A percentile compares a stretch with the other conserved stretches of the same genome.
These are phyloP conservation scores for Asterella californica DNA, from an alignment of 225 moss, liverwort and hornwort genomes.

Conservation along the genomic window DNA sequence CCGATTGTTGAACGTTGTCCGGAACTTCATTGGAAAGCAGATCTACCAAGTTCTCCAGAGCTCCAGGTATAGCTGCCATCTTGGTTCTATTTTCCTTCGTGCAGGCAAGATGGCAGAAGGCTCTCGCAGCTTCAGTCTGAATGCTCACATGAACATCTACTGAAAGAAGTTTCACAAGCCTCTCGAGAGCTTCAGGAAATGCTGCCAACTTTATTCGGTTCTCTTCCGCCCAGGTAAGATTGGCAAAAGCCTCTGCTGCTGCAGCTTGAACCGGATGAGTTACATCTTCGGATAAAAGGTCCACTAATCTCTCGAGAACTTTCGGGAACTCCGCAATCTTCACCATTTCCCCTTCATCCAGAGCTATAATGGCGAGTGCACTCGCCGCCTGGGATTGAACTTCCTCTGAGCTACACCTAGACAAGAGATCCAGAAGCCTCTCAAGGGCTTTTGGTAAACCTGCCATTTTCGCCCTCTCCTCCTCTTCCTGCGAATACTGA, in stretches of 20 bases:
- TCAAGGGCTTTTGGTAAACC: slow-evolving; percentile 1
- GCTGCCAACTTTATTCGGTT: slow-evolving; percentile 1
- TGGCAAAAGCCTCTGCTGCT: slow-evolving; percentile 3
- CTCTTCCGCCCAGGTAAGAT: slow-evolving; percentile 8
- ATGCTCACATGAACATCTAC: background rate
- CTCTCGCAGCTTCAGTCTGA: slow-evolving; percentile 8
- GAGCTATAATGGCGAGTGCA: slow-evolving; percentile 6
- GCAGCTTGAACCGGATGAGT: background rate
- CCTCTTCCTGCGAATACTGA: background rate
- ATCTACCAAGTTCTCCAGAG: background rate
- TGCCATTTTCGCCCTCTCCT: background rate
- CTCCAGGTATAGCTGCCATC: background rate
- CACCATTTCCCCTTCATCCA: background rate
- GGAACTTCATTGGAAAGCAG: background rate
- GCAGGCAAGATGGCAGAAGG: background rate
- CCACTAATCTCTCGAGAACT: background rate
- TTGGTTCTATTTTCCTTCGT: background rate
- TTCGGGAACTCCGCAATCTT: slow-evolving; percentile 2
- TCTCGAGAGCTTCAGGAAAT: background rate
- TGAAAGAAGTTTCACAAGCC: background rate
- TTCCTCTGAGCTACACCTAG: background rate
- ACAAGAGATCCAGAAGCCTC: slow-evolving; percentile 7
- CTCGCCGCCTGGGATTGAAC: slow-evolving; percentile 1
- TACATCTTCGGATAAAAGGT: background rate
- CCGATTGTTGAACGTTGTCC: background rate